Percentiles rank a stretch among this genome's conserved stretches.
Evolutionary conservation across 768 basidiomycete species (phyloP).

Genomic region (Suillus plorans): DNA sequence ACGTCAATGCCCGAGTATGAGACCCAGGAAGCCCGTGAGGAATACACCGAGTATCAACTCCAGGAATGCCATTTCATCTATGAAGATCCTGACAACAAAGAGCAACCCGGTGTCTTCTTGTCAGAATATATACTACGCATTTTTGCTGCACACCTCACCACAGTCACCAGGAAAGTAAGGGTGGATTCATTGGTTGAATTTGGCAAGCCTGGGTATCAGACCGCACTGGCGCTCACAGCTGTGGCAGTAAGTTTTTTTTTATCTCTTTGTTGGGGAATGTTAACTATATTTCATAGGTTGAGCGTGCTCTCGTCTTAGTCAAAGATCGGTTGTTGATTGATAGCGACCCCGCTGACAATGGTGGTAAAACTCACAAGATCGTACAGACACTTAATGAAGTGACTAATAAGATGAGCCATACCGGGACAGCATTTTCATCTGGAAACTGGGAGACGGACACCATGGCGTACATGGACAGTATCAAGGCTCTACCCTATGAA

Average conservation of each 20-base stretch:
- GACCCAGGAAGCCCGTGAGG: background rate
- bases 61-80: conserved; percentile 5
- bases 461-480: background rate
- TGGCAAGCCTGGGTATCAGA: conserved; percentile 3
- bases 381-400: conserved; percentile 10
- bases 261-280: background rate
- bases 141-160: conserved; percentile 5
- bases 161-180: conserved; percentile 1
- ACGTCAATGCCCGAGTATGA: background rate
- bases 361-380: conserved; percentile 6
- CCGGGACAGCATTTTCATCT: background rate
- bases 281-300: conserved; percentile 5
- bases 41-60: background rate
- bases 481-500: background rate
- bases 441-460: background rate
- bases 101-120: background rate
- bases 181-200: conserved; percentile 1
- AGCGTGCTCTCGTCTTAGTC: conserved; percentile 6
- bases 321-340: background rate
- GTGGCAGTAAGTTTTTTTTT: conserved; percentile 6
- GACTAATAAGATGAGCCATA: conserved; percentile 1
- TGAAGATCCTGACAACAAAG: conserved; percentile 2
- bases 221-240: conserved; percentile 3
- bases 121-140: conserved; percentile 9
- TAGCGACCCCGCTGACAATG: background rate